A percentile compares a stretch with the other conserved stretches of the same genome.
Conservation (phyloP, 2,329 filamentous ascomycete genomes). For the Aspergillus candidus region DNA sequence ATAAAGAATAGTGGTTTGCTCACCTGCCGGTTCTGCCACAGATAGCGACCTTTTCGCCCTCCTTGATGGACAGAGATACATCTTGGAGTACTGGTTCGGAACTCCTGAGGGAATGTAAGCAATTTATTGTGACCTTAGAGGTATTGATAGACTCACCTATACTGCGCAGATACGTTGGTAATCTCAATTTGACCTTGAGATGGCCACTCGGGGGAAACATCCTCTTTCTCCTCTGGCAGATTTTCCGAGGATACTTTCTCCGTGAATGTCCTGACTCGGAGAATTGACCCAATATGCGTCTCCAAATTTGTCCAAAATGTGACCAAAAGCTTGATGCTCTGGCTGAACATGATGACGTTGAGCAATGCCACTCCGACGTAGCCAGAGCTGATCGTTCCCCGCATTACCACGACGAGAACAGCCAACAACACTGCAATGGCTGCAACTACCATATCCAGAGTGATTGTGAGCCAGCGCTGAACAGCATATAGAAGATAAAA, state of each 20-base stretch:
- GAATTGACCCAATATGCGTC: constrained; percentile 53
- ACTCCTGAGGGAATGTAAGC: constrained; percentile 14
- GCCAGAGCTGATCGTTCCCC: constrained; percentile 42
- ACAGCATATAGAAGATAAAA: constrained; percentile 54
- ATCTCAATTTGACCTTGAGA: constrained; percentile 39
- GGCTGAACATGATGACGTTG: constrained; percentile 50
- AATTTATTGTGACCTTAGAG: not conserved
- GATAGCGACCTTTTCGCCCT: constrained; percentile 38
- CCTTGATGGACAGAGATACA: constrained; percentile 42
- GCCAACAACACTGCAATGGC: constrained; percentile 46
- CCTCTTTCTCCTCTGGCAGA: constrained; percentile 33
- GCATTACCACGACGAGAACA: constrained; percentile 42
- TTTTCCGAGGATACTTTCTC: constrained; percentile 42
- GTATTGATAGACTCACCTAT: constrained; percentile 27
- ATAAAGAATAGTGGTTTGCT: not conserved
- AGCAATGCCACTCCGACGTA: constrained; percentile 50
- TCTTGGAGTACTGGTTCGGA: constrained; percentile 39
- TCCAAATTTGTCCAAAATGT: constrained; percentile 53
- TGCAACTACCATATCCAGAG: constrained; percentile 47
- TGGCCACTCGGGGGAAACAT: constrained; percentile 40
- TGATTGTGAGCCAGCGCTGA: constrained; percentile 53
- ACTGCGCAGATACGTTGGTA: constrained; percentile 40
- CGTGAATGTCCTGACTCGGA: constrained; percentile 50
- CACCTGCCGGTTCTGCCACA: constrained; percentile 38
- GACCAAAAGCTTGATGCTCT: constrained; percentile 47